A percentile compares a stretch with the other conserved stretches of the same genome.
These are phyloP conservation scores for Leucosporidium creatinivorum DNA, from an alignment of 768 basidiomycete genomes.

Conservation along the genomic window DNA sequence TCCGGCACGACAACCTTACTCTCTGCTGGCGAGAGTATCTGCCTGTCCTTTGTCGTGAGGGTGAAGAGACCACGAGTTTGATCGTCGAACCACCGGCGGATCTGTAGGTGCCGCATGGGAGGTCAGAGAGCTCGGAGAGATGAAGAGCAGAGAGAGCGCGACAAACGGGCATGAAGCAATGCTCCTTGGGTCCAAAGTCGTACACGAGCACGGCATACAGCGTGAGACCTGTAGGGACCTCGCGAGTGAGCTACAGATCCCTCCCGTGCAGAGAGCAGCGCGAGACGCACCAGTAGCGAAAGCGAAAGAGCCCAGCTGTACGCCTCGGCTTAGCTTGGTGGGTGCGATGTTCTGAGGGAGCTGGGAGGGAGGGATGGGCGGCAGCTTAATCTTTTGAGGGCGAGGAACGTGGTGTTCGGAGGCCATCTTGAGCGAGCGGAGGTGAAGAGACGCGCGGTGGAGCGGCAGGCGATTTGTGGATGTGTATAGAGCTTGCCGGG, in stretches of 20 bases:
- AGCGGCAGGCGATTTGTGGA: no score
- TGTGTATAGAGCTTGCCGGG: no score
- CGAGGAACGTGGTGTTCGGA: conserved; percentile 16
- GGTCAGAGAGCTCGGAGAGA: not conserved
- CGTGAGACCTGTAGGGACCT: conserved; percentile 10
- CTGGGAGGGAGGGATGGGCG: conserved; percentile 23
- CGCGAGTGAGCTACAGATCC: not conserved
- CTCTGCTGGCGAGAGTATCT: conserved; percentile 10
- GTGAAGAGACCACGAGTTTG: conserved; percentile 29
- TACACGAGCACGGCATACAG: conserved; percentile 25
- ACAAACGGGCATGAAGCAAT: conserved; percentile 34
- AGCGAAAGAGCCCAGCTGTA: conserved; percentile 21
- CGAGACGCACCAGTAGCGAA: conserved; percentile 18
- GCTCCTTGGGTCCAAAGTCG: conserved; percentile 29
- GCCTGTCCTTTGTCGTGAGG: conserved; percentile 24
- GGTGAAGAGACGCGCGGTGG: no score
- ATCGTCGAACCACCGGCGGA: conserved; percentile 28
- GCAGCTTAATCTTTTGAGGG: conserved; percentile 6
- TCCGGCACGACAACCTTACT: conserved; percentile 13
- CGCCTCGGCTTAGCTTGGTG: conserved; percentile 10
- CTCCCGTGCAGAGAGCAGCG: fast-evolving
- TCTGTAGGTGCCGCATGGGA: not conserved
- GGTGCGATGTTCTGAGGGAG: conserved; percentile 28
- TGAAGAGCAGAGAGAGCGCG: not conserved
- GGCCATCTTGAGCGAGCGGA: no score